phyloP scores from a whole-genome alignment of 2,329 filamentous ascomycete species.

The Rachicladosporium sp. region DNA sequence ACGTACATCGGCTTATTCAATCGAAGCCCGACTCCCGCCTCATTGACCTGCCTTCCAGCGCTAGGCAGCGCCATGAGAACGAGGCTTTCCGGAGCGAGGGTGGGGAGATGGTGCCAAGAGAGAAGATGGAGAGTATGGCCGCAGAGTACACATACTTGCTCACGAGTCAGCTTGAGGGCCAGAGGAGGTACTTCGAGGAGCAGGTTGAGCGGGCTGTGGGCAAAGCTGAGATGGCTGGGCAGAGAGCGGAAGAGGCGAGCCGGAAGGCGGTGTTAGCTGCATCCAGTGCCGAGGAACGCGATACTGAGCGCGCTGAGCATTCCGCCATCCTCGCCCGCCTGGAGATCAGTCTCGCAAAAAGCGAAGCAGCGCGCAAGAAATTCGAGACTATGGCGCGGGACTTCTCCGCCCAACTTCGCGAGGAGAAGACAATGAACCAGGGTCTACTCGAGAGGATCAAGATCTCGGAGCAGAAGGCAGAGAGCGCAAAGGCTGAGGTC shows the following conservation, averaged over 20 bases:
- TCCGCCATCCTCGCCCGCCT: slow-evolving; percentile 51
- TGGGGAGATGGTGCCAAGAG: slow-evolving; percentile 58
- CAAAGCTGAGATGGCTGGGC: slow-evolving; percentile 66
- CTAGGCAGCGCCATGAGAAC: slow-evolving; percentile 21
- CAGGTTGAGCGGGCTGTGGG: slow-evolving; percentile 78
- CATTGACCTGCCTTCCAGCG: slow-evolving; percentile 62
- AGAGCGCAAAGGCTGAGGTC: slow-evolving; percentile 39
- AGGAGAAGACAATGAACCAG: slow-evolving; percentile 76
- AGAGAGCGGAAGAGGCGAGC: slow-evolving; percentile 51
- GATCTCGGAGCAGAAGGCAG: slow-evolving; percentile 49
- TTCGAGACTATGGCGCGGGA: slow-evolving; percentile 64
- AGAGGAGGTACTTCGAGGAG: slow-evolving; percentile 88
- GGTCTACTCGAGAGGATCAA: slow-evolving; percentile 73
- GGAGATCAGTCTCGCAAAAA: slow-evolving; percentile 60
- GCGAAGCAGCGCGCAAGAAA: slow-evolving; percentile 55
- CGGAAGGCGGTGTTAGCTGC: slow-evolving; percentile 18
- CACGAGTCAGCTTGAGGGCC: slow-evolving; percentile 82
- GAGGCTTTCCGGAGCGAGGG: slow-evolving; percentile 27
- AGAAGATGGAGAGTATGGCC: slow-evolving; percentile 66
- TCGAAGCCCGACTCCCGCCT: slow-evolving; percentile 69
- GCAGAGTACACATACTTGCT: slow-evolving; percentile 91
- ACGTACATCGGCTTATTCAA: slow-evolving; percentile 89
- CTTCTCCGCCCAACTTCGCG: slow-evolving; percentile 63
- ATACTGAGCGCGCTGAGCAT: slow-evolving; percentile 39
- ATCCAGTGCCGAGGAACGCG: slow-evolving; percentile 37